phyloP scores from a whole-genome alignment of 2,329 filamentous ascomycete genomes.

The Thermothelomyces thermophilus region DNA sequence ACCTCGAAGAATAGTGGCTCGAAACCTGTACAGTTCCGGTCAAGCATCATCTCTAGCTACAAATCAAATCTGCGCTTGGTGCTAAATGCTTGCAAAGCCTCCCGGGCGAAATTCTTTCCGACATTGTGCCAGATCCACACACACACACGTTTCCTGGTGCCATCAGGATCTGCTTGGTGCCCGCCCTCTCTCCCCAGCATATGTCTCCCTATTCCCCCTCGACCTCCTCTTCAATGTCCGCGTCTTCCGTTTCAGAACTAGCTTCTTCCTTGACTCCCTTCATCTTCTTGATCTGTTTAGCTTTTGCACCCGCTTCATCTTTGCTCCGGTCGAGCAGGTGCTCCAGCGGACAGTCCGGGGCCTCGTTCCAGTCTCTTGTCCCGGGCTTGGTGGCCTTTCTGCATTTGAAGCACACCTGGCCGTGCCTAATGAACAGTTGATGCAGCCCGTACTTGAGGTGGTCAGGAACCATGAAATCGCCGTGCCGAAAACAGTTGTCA shows the following conservation, averaged over 20 bases:
- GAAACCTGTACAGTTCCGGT: too few relatives aligned
- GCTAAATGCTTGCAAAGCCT: too few relatives aligned
- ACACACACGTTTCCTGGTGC: background rate
- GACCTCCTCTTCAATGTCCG: slow-evolving; percentile 9
- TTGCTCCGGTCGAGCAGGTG: slow-evolving; percentile 34
- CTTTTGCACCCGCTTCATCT: slow-evolving; percentile 20
- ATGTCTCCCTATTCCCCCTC: background rate
- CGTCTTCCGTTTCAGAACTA: slow-evolving; percentile 7
- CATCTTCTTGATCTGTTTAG: slow-evolving; percentile 15
- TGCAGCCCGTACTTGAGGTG: slow-evolving; percentile 50
- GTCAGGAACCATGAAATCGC: slow-evolving; percentile 46
- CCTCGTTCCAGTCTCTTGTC: slow-evolving; percentile 56
- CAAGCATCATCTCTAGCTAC: too few relatives aligned
- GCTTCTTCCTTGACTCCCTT: slow-evolving; percentile 1
- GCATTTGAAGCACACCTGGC: slow-evolving; percentile 43
- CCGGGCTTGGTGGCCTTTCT: slow-evolving; percentile 44
- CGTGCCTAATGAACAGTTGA: slow-evolving; percentile 49
- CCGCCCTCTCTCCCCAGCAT: background rate
- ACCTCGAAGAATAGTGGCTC: too few relatives aligned
- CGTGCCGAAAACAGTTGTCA: slow-evolving; percentile 45
- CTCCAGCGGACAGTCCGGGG: slow-evolving; percentile 35
- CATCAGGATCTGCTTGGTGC: too few relatives aligned
- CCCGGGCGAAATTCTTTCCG: too few relatives aligned
- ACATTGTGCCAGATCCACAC: too few relatives aligned
- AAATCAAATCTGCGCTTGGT: too few relatives aligned